Base-by-base conservation (phyloP, 1,139 yeast species). In the Taiozyma sp. region DNA sequence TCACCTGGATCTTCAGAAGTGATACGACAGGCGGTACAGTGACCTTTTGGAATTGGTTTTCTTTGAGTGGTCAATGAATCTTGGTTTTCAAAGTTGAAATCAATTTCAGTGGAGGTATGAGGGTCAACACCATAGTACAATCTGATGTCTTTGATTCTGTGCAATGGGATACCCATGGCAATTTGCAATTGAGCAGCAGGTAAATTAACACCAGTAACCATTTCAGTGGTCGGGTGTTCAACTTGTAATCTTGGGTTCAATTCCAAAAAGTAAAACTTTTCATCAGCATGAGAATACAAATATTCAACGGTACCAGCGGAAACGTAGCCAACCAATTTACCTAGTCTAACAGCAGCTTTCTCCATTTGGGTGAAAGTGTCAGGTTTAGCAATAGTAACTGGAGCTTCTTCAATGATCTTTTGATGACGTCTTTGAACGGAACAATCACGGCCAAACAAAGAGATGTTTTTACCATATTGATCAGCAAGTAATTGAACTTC, bases 291-390 rank as follows among this genome's bases (percentile, higher is more conserved):
- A 22, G 97, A 89, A 69, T 93, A 93, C 63, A 93, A 79, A 72
- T 93, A 93, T 73, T 93, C 99, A 49, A 93, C 98, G 48, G 99
- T 93, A 80, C 99, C 99, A 30, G 99, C 98, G 56, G 97, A 88
- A 41, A 93, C 99, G 66, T 93, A 93, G 59, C 99, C 99, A 52
- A 93, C 99, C 59, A 93, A 80, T 70, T 85, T 82, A 70, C 99
- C 99, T 62, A 93, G 80, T 74, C 99, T 82, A 32, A 93, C 97
- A 35, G 99, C 99, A 45, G 99, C 97, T 62, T 82, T 80, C 72
- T 93, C 99, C 99, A 95, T 93, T 59, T 83, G 77, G 54, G 80
- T 75, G 75, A 93, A 93, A 48, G 97, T 90, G 3, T 84, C 88
- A 53, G 80, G 83, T 56, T 82, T 85, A 44, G 98, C 99, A 64